Evolutionary conservation across 176 grass and related monocot species (phyloP), one percentile per base, ranked within the genome.

Genomic region (Paspalum vaginatum): DNA sequence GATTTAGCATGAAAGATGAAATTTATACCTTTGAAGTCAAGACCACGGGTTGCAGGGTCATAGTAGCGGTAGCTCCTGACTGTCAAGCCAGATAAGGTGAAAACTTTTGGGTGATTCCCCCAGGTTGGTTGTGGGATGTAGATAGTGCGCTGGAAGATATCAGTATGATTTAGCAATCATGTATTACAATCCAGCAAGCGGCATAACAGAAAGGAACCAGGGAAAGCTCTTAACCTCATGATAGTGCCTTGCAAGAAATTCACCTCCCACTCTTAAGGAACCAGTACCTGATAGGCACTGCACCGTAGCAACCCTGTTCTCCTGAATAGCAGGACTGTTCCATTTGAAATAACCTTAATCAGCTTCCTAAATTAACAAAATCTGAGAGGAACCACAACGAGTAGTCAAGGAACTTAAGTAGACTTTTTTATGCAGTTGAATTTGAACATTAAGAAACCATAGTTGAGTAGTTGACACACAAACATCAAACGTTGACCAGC

Each of bases 181-280:
- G 50, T 41, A 14, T 25, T 48, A 74, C 20, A 74, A 43, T 78
- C 15, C 7, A 60, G 26, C 32, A 78, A 72, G 44, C 40, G 60
- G 5, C 7, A 26, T 42, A 72, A 55, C 2, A 51, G 17, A 50
- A 65, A 79, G 39, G 24, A 65, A 9, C 41, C 13, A 81, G 11
- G 26, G 32, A 63, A 68, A 72, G 20, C 65, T 72, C 9, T 26
- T 61, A 80, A 99, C 97, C 83, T 99, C 90, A 80, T 91, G 82
- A 79, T 99, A 93, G 83, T 99, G 97, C 53, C 86, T 99, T 66
- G 88, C 97, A 83, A 99, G 93, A 91, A 99, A 99, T 81, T 99
- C 97, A 32, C 82, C 86, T 50, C 97, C 97, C 53, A 99, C 97
- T 53, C 97, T 81, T 81, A 99, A 52, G 42, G 97, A 99, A 74